Base-by-base conservation (phyloP, 805 yeast genomes). In the Saturnispora serradocipensis region DNA sequence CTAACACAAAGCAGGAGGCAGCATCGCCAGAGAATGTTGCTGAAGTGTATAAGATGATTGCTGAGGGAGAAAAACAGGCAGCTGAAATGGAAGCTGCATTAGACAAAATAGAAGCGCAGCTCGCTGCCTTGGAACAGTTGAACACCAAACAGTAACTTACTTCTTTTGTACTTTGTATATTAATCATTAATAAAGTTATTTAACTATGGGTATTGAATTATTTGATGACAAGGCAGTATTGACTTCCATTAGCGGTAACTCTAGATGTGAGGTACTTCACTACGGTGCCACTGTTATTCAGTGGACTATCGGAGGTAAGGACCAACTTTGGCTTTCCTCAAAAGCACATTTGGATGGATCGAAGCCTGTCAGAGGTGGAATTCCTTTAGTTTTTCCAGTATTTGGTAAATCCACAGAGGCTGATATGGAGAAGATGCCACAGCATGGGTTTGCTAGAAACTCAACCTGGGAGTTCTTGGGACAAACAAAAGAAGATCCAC, bases 331-430 rank as follows among this genome's bases (percentile, higher is more conserved):
- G 95, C 71, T 84, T 30, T 78, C 84, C 7, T 66, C 72, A 10
- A 91, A 78, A 38, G 96, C 98, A 45, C 81, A 82, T 60, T 70
- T 91, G 54, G 98, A 93, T 63, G 98, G 98, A 10, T 71, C 91
- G 44, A 86, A 85, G 63, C 95, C 99, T 1, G 97, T 93, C 18
- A 80, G 99, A 66, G 99, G 99, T 57, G 99, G 99, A 48, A 87
- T 93, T 49, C 99, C 99, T 11, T 72, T 93, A 24, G 98, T 91
- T 8, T 93, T 93, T 76, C 99, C 99, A 2, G 87, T 84, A 1
- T 86, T 86, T 61, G 98, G 99, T 54, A 89, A 82, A 57, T 72
- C 74, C 13, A 72, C 74, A 32, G 73, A 77, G 7, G 75, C 72
- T 51, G 86, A 86, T 3, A 79, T 89, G 39, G 74, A 72, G 48